Evolutionary conservation across 202 grass and related monocot species (phyloP).

Genomic region (Zoysia matrella): DNA sequence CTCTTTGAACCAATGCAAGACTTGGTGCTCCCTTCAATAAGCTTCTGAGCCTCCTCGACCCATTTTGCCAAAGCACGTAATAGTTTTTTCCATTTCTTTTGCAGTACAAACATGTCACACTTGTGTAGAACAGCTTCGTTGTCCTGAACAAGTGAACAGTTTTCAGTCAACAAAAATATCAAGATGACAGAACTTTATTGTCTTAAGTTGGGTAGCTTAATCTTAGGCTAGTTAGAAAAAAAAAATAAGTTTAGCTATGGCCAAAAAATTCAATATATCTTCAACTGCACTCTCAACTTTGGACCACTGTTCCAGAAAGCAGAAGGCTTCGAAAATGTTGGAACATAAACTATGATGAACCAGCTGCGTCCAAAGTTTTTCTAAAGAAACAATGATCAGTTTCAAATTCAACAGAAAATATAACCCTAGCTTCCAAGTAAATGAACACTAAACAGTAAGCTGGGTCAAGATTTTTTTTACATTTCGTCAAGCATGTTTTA

Average conservation of each 20-base stretch:
- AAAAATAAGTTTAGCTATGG: not conserved
- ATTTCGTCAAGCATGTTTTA: constrained; percentile 4
- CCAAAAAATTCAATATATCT: constrained; percentile 3
- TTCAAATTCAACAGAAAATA: constrained; percentile 14
- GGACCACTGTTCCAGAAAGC: constrained; percentile 18
- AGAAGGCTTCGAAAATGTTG: not conserved
- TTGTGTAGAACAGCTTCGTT: constrained; percentile 53
- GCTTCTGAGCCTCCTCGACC: constrained; percentile 40
- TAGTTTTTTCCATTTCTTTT: constrained; percentile 85
- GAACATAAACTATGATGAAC: not conserved
- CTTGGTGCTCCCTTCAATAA: constrained; percentile 30
- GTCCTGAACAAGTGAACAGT: constrained; percentile 53
- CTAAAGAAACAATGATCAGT: constrained; percentile 9
- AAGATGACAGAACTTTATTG: constrained; percentile 2
- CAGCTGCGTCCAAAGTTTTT: not conserved
- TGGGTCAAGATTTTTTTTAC: not conserved
- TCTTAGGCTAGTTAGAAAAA: not conserved
- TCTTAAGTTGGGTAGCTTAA: constrained; percentile 1
- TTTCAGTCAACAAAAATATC: constrained; percentile 17
- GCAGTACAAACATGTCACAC: constrained; percentile 56
- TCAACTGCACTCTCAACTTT: constrained; percentile 12
- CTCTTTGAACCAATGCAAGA: constrained; percentile 63
- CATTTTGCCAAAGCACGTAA: constrained; percentile 42
- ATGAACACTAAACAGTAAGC: not conserved
- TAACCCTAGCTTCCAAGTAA: constrained; percentile 15